A percentile compares a stretch with the other conserved stretches of the same genome.
These are phyloP conservation scores for Fraxinus excelsior DNA, from an alignment of 257 asterid genomes.

Conservation along the genomic window DNA sequence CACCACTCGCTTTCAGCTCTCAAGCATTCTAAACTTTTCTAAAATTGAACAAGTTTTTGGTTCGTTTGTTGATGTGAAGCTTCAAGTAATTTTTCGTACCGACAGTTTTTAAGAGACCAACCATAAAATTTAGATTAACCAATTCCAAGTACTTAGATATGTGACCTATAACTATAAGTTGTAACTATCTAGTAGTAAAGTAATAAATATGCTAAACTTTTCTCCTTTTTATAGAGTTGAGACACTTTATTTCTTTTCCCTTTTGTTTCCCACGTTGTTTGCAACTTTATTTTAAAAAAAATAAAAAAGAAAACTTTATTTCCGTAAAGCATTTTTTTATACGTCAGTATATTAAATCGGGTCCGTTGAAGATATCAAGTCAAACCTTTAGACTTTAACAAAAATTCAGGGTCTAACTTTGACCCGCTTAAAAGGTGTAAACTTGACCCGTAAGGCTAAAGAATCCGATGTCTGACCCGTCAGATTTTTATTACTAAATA, in stretches of 20 bases:
- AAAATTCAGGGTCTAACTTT: background rate
- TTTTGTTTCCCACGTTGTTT: constrained; percentile 7
- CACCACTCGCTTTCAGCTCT: no score
- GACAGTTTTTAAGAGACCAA: no score
- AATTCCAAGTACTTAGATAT: no score
- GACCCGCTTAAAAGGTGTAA: background rate
- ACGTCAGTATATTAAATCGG: background rate
- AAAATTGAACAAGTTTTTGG: no score
- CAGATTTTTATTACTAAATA: background rate
- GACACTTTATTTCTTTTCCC: background rate
- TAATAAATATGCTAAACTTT: background rate
- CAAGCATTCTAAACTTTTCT: no score
- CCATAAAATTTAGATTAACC: no score
- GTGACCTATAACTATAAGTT: no score
- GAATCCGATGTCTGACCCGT: constrained; percentile 3
- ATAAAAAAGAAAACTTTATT: background rate
- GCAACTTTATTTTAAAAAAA: background rate
- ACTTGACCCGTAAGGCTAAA: background rate
- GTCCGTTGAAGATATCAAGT: constrained; percentile 1
- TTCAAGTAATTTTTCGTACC: no score
- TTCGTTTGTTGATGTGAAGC: no score
- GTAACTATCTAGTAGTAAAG: background rate
- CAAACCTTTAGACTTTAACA: background rate
- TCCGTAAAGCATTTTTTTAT: background rate
- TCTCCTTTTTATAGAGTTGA: background rate